Base-by-base conservation (phyloP, 768 basidiomycete genomes). In the Cystoderma amianthinum region DNA sequence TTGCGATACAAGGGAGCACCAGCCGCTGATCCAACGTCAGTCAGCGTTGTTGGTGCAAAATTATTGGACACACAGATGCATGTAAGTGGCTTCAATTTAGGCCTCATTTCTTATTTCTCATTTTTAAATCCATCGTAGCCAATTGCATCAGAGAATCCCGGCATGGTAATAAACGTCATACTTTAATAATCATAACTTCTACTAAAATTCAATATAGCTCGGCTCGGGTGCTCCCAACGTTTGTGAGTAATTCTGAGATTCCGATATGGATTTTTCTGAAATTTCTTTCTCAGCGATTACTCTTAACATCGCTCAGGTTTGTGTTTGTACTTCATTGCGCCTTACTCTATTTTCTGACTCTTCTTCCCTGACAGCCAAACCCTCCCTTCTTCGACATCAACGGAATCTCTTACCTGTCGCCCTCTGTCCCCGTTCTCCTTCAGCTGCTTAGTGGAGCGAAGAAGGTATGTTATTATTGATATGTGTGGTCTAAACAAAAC, bases 401-500 rank as follows among this genome's bases (percentile, higher is more conserved):
- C 44, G 57, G 57, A 15, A 54, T 59, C 35, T 49, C 55, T 21
- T 77, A 59, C 50, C 36, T 48, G 2, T 52, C 64, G 1, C 76
- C 76, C 3, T 53, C 64, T 0, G 52, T 70, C 1, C 76, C 76
- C 0, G 65, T 76, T 12, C 65, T 77, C 18, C 67, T 78, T 34
- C 75, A 77, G 42, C 67, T 78, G 25, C 58, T 77, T 19, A 76
- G 67, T 35, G 75, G 75, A 4, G 67, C 68, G n/a, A 56, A 48
- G 39, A n/a, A n/a, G 28, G 28, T 30, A 9, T 30, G 28, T 30
- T 30, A 30, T 30, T 30, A 30, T 15, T 9, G 15, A 15, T 30
- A 30, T 30, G 15, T 30, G 28, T 30, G 15, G n/a, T n/a, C n/a
- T n/a, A n/a, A n/a, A n/a, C n/a, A n/a, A n/a, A n/a, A n/a, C n/a